Evolutionary conservation across 495 filamentous ascomycete genomes (phyloP).

Genomic region (Penicillium macrosclerotiorum): DNA sequence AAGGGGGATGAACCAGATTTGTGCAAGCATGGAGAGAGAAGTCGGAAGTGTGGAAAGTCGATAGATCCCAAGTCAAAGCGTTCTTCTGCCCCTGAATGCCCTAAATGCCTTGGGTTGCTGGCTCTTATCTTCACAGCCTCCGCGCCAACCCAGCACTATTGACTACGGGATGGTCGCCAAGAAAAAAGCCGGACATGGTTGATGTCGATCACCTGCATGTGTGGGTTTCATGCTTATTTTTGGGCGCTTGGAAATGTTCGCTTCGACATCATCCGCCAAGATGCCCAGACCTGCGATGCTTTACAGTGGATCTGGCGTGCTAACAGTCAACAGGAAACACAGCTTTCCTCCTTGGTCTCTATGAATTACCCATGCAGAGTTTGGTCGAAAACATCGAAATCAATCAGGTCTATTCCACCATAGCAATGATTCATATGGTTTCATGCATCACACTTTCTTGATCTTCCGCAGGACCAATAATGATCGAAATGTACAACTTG

Average conservation of each 20-base stretch:
- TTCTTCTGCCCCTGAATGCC: slow-evolving; percentile 13
- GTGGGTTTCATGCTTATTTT: slow-evolving; percentile 12
- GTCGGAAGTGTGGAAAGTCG: background rate
- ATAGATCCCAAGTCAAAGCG: too few relatives aligned
- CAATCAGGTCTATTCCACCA: too few relatives aligned
- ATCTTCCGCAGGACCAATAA: too few relatives aligned
- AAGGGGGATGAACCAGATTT: background rate
- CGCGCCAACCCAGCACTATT: slow-evolving; percentile 15
- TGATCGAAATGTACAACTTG: too few relatives aligned
- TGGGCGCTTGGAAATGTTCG: too few relatives aligned
- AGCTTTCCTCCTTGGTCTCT: too few relatives aligned
- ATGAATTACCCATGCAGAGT: too few relatives aligned
- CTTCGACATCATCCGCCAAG: slow-evolving; percentile 13
- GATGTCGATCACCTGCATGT: slow-evolving; percentile 10
- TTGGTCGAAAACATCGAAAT: too few relatives aligned
- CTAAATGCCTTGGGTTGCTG: too few relatives aligned
- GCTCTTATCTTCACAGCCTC: slow-evolving; percentile 24
- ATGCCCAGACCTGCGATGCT: slow-evolving; percentile 11
- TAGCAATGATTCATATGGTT: too few relatives aligned
- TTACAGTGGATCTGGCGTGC: background rate
- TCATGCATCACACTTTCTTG: background rate
- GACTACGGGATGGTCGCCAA: slow-evolving; percentile 13
- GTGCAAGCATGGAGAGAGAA: background rate
- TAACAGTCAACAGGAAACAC: too few relatives aligned
- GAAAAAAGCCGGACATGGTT: slow-evolving; percentile 1